Percentiles rank a stretch among this genome's conserved stretches.
These are phyloP conservation scores for Cercospora sesami DNA, from an alignment of 2,329 filamentous ascomycete species.

Conservation along the genomic window DNA sequence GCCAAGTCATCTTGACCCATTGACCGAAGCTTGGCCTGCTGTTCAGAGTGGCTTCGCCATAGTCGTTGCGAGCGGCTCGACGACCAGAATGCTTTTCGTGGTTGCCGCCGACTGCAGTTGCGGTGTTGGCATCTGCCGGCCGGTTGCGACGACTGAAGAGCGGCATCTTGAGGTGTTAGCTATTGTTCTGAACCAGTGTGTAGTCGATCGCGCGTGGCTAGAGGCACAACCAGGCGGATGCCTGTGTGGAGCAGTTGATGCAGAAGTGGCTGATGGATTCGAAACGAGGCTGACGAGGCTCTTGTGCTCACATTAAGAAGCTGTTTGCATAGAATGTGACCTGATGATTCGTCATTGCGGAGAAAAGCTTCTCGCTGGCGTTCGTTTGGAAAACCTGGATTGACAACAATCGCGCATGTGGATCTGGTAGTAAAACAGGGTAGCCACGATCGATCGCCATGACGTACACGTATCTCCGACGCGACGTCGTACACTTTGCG, in stretches of 20 bases:
- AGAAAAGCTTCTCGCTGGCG: neutral
- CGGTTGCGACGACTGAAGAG: slow-evolving; percentile 42
- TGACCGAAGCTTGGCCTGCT: slow-evolving; percentile 63
- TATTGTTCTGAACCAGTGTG: neutral
- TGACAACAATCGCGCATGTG: neutral
- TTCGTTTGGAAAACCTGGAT: slow-evolving; percentile 3
- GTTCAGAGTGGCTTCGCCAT: slow-evolving; percentile 6
- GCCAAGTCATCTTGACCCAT: slow-evolving; percentile 67
- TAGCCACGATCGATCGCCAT: neutral
- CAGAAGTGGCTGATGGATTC: slow-evolving; percentile 5
- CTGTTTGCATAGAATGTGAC: neutral
- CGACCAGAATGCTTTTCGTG: slow-evolving; percentile 5
- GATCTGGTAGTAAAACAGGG: neutral
- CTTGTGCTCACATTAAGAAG: neutral
- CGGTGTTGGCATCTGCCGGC: slow-evolving; percentile 40
- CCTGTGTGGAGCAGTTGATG: slow-evolving; percentile 5
- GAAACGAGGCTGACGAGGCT: neutral
- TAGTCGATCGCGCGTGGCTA: neutral
- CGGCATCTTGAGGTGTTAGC: slow-evolving; percentile 19
- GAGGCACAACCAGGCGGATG: neutral
- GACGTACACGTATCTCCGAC: neutral
- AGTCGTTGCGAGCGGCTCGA: slow-evolving; percentile 4
- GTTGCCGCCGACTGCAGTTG: slow-evolving; percentile 30
- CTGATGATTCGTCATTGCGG: neutral
- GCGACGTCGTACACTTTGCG: neutral